A percentile compares a stretch with the other conserved stretches of the same genome.
These are phyloP conservation scores for Talaromyces sp. DNA, from an alignment of 2,329 filamentous ascomycete genomes.

Conservation along the genomic window DNA sequence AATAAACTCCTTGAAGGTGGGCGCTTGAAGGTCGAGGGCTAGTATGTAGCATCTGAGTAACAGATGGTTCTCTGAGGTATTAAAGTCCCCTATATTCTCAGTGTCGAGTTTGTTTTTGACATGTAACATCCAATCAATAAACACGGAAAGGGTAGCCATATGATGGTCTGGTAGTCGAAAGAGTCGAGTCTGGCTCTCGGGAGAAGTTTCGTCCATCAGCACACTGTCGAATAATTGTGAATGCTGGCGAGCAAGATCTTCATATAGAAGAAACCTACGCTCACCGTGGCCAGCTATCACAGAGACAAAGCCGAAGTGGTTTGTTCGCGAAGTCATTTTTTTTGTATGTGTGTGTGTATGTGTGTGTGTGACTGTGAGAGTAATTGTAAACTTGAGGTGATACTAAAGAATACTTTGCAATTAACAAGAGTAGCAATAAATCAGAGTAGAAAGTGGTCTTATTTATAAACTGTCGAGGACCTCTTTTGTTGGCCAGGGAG, in stretches of 20 bases:
- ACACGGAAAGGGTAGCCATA: background rate
- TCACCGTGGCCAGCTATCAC: background rate
- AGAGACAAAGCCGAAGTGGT: too few species aligned
- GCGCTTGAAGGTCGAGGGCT: background rate
- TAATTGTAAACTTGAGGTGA: background rate
- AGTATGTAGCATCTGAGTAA: background rate
- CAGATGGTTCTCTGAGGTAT: too few species aligned
- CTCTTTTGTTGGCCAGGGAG: background rate
- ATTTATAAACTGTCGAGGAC: background rate
- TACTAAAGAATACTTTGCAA: too few species aligned
- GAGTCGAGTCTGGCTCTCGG: accelerated
- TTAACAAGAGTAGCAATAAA: too few species aligned
- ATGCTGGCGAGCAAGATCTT: background rate
- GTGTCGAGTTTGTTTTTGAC: too few species aligned
- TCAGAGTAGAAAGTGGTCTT: too few species aligned
- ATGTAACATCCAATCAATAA: too few species aligned
- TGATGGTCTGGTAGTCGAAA: background rate
- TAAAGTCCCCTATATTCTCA: too few species aligned
- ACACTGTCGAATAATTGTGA: background rate
- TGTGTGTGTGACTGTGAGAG: background rate
- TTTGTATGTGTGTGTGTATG: background rate
- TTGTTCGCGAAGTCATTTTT: background rate
- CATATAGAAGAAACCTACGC: background rate
- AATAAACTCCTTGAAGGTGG: background rate
- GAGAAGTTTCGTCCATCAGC: background rate